Conservation (phyloP, 2,329 filamentous ascomycete species). For the Paecilomyces niveus region DNA sequence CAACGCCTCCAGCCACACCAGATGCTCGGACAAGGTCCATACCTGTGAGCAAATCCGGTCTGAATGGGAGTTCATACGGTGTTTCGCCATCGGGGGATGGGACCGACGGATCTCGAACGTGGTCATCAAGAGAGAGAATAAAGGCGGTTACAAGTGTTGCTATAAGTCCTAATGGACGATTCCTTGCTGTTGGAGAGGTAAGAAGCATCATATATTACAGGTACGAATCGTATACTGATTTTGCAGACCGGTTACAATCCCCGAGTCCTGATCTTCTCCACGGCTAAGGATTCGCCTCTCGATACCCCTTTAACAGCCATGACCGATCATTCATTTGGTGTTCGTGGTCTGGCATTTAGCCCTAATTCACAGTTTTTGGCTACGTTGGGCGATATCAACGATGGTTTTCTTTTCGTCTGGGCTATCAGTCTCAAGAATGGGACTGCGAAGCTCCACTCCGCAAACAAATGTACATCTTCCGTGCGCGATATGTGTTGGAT, state of each 20-base stretch:
- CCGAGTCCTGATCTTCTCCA: conserved; percentile 80
- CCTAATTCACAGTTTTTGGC: conserved; percentile 79
- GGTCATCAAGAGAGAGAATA: conserved; percentile 84
- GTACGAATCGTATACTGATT: conserved; percentile 3
- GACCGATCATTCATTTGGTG: conserved; percentile 83
- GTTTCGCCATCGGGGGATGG: conserved; percentile 45
- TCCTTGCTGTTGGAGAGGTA: conserved; percentile 82
- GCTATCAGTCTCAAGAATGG: conserved; percentile 75
- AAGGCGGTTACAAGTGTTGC: conserved; percentile 90
- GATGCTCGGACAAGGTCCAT: conserved; percentile 54
- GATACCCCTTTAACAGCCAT: conserved; percentile 79
- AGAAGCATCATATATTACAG: conserved; percentile 12
- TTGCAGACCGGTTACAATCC: conserved; percentile 78
- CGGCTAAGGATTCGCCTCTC: conserved; percentile 65
- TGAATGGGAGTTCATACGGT: conserved; percentile 34
- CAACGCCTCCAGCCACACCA: conserved; percentile 50
- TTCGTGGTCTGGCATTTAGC: conserved; percentile 84
- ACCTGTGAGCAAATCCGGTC: conserved; percentile 41
- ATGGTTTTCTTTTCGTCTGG: conserved; percentile 93
- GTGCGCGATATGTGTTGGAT: conserved; percentile 88
- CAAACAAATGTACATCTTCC: conserved; percentile 85
- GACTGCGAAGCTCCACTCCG: conserved; percentile 69
- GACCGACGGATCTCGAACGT: conserved; percentile 64
- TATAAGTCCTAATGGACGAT: conserved; percentile 78
- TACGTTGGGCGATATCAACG: conserved; percentile 79